Evolutionary conservation across 345 rosid genomes (phyloP).

Genomic region (Pistacia atlantica): DNA sequence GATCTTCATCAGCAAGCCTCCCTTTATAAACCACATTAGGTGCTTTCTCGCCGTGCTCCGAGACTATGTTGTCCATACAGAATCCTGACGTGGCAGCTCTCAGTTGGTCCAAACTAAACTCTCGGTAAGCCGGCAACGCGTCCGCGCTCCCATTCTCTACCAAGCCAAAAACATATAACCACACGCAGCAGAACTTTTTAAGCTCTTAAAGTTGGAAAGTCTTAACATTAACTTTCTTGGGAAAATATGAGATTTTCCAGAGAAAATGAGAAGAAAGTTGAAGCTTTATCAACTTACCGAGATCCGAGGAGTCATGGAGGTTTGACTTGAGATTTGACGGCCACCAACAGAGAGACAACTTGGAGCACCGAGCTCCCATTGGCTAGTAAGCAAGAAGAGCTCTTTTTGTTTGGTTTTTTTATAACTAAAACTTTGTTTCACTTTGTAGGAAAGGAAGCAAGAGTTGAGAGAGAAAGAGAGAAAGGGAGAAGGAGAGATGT

Average conservation of each 20-base stretch:
- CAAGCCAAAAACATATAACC: slow-evolving; percentile 5
- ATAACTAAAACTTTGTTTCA: slow-evolving; percentile 7
- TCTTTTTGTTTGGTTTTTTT: background rate
- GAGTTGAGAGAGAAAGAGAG: slow-evolving; percentile 15
- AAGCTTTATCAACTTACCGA: slow-evolving; percentile 38
- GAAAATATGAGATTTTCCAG: slow-evolving; percentile 23
- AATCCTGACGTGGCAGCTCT: slow-evolving; percentile 68
- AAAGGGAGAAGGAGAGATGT: background rate
- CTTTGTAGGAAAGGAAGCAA: slow-evolving; percentile 19
- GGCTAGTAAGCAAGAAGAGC: slow-evolving; percentile 7
- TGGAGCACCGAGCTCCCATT: slow-evolving; percentile 97
- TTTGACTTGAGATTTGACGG: slow-evolving; percentile 67
- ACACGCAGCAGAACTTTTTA: too few species aligned
- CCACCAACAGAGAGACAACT: slow-evolving; percentile 85
- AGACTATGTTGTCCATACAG: slow-evolving; percentile 67
- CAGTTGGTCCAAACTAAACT: slow-evolving; percentile 68
- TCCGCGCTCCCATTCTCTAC: slow-evolving; percentile 60
- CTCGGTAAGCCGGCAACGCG: slow-evolving; percentile 55
- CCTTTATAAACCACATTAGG: slow-evolving; percentile 85
- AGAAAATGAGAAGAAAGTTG: slow-evolving; percentile 28
- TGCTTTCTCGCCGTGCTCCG: slow-evolving; percentile 89
- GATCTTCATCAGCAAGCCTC: slow-evolving; percentile 54
- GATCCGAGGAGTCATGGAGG: slow-evolving; percentile 67
- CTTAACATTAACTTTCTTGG: background rate
- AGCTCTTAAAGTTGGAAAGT: background rate